A percentile compares a stretch with the other conserved stretches of the same genome.
These are phyloP conservation scores for Penicillium digitatum DNA, from an alignment of 2,329 filamentous ascomycete genomes.

Conservation along the genomic window DNA sequence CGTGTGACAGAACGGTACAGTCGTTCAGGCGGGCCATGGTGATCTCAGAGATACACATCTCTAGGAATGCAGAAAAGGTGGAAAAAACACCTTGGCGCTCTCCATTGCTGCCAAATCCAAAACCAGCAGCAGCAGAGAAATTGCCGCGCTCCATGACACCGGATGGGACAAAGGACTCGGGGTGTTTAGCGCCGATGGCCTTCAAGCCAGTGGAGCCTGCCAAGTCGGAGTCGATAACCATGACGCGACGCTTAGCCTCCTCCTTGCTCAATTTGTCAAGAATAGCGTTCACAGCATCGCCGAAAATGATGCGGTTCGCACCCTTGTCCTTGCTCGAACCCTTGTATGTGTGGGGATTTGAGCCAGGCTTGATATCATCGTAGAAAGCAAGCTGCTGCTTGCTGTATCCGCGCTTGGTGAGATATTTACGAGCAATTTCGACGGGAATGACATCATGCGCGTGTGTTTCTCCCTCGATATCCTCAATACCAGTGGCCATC, in stretches of 20 bases:
- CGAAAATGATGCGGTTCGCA: conserved; percentile 39
- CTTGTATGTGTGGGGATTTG: conserved; percentile 33
- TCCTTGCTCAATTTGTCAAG: conserved; percentile 37
- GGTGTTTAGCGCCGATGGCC: conserved; percentile 35
- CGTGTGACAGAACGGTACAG: conserved; percentile 39
- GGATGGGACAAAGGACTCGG: conserved; percentile 38
- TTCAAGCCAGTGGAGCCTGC: conserved; percentile 41
- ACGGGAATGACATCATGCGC: conserved; percentile 41
- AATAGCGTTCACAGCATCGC: conserved; percentile 38
- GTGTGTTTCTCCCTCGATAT: conserved; percentile 33
- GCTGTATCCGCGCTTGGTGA: conserved; percentile 37
- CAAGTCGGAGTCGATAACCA: conserved; percentile 42
- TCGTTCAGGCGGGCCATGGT: conserved; percentile 41
- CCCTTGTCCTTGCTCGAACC: conserved; percentile 37
- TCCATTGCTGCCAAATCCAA: conserved; percentile 37
- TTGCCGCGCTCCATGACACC: conserved; percentile 43
- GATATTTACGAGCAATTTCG: conserved; percentile 36
- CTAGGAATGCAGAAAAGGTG: conserved; percentile 41
- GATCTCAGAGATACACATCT: conserved; percentile 42
- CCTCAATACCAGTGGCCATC: conserved; percentile 40
- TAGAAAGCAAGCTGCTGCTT: conserved; percentile 34
- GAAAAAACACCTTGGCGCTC: conserved; percentile 39
- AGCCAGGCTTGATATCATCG: conserved; percentile 31
- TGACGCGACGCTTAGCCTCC: conserved; percentile 36
- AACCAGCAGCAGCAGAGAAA: conserved; percentile 41